Base-by-base conservation (phyloP, 2,329 filamentous ascomycete genomes). In the Colletotrichum sp. region DNA sequence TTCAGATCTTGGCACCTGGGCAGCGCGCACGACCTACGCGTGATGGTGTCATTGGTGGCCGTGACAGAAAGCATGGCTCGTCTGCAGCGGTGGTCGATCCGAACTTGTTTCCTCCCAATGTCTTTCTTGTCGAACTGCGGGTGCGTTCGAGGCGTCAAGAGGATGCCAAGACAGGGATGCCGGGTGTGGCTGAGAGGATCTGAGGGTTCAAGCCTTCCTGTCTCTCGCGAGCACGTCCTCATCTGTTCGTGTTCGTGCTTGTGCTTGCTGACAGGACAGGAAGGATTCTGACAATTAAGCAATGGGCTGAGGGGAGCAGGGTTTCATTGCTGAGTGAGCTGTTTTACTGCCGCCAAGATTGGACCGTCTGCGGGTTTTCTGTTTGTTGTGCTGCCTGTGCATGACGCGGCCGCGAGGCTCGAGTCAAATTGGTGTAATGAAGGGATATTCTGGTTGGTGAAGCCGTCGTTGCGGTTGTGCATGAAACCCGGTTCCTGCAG, bases 401-500 rank as follows among this genome's bases (percentile, higher is more conserved):
- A 54, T 67, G 68, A 72, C 68, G 69, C 58, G 68, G 62, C 38
- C 51, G 12, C 34, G 62, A 71, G 62, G 62, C 62, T 66, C 34
- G 62, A 74, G 57, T 72, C 33, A 38, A 55, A 27, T 38, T 66
- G 71, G 62, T 59, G 63, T 72, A 71, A 74, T 59, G 38, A 43
- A 31, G 24, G 36, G 55, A 27, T 33, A n/a, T 12, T 47, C 29
- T 66, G 21, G 38, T 29, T 43, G 66, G 51, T 55, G 38, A 29
- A 71, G 54, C 27, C 33, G 38, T 3, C 47, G 27, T 54, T 18
- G 43, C 29, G 31, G 63, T 55, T 27, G 63, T 67, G 63, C 55
- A 47, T 72, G 71, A 74, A 74, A 72, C 72, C 61, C 68, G 68
- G 63, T 72, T 74, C 68, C 68, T 74, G 72, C 72, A 72, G 68